Evolutionary conservation across 805 yeast species (phyloP).

Genomic region (Komagataella mondaviorum): DNA sequence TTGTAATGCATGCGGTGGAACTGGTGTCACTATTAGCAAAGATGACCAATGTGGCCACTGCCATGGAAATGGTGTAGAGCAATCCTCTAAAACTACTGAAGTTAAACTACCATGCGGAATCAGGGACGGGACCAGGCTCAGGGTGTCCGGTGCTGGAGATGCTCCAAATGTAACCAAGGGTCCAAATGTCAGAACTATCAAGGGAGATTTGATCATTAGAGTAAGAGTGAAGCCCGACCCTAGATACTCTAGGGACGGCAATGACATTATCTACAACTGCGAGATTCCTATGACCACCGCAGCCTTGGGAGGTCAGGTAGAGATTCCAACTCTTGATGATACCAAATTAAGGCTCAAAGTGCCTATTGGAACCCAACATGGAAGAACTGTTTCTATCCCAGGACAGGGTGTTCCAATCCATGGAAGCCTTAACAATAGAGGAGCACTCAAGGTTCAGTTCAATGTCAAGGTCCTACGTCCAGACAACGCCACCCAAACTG

Average conservation of each 20-base stretch:
- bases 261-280: conserved; percentile 50
- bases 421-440: conserved; percentile 32
- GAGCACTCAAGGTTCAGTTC: conserved; percentile 67
- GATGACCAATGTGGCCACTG: conserved; percentile 67
- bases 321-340: conserved; percentile 81
- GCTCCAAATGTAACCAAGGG: conserved; percentile 71
- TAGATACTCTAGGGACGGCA: conserved; percentile 50
- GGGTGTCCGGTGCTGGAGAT: conserved; percentile 84
- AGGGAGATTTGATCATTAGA: conserved; percentile 83
- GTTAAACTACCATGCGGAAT: conserved; percentile 86
- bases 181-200: conserved; percentile 48
- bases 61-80: conserved; percentile 81
- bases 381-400: conserved; percentile 61
- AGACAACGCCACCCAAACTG: conserved; percentile 71
- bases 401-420: conserved; percentile 77
- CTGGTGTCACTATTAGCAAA: conserved; percentile 65
- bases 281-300: conserved; percentile 91
- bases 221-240: conserved; percentile 69
- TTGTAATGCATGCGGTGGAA: conserved; percentile 77
- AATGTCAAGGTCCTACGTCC: conserved; percentile 66
- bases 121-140: conserved; percentile 71
- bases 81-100: conserved; percentile 52
- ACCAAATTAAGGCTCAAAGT: conserved; percentile 63
- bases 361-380: conserved; percentile 74
- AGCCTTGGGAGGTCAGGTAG: conserved; percentile 82